These are phyloP conservation scores for Fomitopsis pulvina DNA, from an alignment of 768 basidiomycete genomes.

Conservation along the genomic window DNA sequence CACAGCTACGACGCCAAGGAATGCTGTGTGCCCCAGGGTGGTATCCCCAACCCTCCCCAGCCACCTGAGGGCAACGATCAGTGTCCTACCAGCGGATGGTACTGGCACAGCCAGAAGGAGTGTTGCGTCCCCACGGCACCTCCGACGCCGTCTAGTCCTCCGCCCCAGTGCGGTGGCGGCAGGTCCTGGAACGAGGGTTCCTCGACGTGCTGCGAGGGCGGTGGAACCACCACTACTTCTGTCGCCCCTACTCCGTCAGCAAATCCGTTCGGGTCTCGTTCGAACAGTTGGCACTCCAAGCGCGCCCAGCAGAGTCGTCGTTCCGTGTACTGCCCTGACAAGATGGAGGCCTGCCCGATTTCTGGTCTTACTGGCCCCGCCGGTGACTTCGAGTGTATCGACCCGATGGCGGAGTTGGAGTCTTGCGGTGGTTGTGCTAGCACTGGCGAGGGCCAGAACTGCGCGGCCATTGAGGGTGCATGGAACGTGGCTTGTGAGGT, in stretches of 20 bases:
- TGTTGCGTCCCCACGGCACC: constrained; percentile 50
- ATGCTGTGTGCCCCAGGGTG: constrained; percentile 40
- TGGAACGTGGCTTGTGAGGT: constrained; percentile 67
- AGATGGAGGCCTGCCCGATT: constrained; percentile 53
- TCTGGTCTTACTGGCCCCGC: constrained; percentile 24
- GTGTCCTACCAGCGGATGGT: constrained; percentile 39
- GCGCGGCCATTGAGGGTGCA: constrained; percentile 56
- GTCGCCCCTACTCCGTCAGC: constrained; percentile 20
- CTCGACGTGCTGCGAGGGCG: constrained; percentile 32
- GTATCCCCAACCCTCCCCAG: constrained; percentile 33
- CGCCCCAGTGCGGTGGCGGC: constrained; percentile 34
- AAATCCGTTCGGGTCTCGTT: constrained; percentile 31
- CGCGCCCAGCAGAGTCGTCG: constrained; percentile 27
- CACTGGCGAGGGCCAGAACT: constrained; percentile 61
- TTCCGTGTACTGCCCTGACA: constrained; percentile 41
- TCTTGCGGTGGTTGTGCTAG: constrained; percentile 74
- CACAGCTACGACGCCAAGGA: constrained; percentile 26
- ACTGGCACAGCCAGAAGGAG: constrained; percentile 39
- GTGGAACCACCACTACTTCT: constrained; percentile 23
- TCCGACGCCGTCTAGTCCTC: constrained; percentile 30
- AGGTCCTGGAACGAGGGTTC: constrained; percentile 39
- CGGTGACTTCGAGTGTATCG: constrained; percentile 57
- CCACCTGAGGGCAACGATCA: constrained; percentile 43
- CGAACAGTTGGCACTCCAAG: constrained; percentile 23
- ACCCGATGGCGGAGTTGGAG: constrained; percentile 53